Conservation (phyloP, 2,329 filamentous ascomycete species). For the Coniochaeta pulveracea region DNA sequence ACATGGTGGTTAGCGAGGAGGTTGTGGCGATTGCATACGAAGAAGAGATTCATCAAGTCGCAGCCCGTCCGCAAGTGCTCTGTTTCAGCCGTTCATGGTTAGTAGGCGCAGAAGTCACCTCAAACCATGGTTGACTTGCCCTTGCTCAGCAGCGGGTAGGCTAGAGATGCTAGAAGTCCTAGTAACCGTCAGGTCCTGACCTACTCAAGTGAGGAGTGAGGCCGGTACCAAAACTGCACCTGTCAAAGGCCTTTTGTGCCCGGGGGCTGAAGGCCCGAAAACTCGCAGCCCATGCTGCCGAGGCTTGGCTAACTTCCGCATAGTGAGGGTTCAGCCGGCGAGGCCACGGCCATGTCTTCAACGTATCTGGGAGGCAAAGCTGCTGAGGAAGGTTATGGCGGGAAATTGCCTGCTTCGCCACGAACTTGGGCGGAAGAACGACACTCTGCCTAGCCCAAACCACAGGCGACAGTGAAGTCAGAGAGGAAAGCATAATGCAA, state of each 20-base stretch:
- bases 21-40: too few relatives aligned
- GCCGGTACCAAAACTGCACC: constrained; percentile 11
- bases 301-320: constrained; percentile 5
- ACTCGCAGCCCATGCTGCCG: constrained; percentile 8
- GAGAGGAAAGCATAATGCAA: too few relatives aligned
- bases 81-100: neutral
- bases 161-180: constrained; percentile 10
- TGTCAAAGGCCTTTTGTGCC: constrained; percentile 11
- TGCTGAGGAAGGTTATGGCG: too few relatives aligned
- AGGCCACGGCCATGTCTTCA: constrained; percentile 10
- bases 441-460: too few relatives aligned
- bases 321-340: constrained; percentile 10
- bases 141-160: constrained; percentile 7
- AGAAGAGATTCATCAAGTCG: constrained; percentile 17
- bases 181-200: neutral
- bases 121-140: too few relatives aligned
- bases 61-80: constrained; percentile 9
- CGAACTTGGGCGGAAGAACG: too few relatives aligned
- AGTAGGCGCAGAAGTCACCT: neutral
- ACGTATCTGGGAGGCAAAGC: constrained; percentile 9
- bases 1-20: too few relatives aligned
- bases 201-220: neutral
- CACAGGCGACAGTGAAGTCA: too few relatives aligned
- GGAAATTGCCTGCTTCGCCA: too few relatives aligned
- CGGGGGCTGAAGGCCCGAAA: constrained; percentile 10